Evolutionary conservation across 2,329 filamentous ascomycete genomes (phyloP).

Genomic region (Sclerotinia nivalis): DNA sequence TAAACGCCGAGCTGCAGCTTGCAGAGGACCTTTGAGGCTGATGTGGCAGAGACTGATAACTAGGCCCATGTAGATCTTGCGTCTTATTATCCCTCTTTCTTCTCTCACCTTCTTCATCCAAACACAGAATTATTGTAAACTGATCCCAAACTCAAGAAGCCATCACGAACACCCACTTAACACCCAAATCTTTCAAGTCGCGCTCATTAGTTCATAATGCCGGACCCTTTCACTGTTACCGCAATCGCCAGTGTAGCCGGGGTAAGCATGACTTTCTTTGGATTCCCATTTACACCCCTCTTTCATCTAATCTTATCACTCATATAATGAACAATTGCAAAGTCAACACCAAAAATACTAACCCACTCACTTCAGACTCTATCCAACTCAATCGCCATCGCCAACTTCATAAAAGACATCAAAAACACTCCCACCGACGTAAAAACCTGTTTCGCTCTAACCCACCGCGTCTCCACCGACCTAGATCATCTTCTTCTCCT

Average conservation of each 20-base stretch:
- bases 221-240: not conserved
- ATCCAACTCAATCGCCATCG: not conserved
- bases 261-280: not conserved
- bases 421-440: constrained; percentile 18
- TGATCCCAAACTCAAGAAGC: not conserved
- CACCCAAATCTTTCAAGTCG: not conserved
- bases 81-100: not conserved
- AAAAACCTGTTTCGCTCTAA: constrained; percentile 15
- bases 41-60: not conserved
- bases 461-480: not conserved
- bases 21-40: not conserved
- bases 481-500: constrained; percentile 12
- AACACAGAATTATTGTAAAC: not conserved
- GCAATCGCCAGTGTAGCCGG: not conserved
- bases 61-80: not conserved
- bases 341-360: not conserved
- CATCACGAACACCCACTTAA: not conserved
- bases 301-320: not conserved
- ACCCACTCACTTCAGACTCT: not conserved
- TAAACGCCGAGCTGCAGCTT: not conserved
- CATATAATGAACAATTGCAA: no score
- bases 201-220: not conserved
- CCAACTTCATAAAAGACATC: constrained; percentile 11
- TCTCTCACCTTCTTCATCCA: not conserved
- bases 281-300: not conserved